Percentiles rank a stretch among this genome's conserved stretches.
phyloP scores from a whole-genome alignment of 306 rosid genomes.

The Quercus ilex region DNA sequence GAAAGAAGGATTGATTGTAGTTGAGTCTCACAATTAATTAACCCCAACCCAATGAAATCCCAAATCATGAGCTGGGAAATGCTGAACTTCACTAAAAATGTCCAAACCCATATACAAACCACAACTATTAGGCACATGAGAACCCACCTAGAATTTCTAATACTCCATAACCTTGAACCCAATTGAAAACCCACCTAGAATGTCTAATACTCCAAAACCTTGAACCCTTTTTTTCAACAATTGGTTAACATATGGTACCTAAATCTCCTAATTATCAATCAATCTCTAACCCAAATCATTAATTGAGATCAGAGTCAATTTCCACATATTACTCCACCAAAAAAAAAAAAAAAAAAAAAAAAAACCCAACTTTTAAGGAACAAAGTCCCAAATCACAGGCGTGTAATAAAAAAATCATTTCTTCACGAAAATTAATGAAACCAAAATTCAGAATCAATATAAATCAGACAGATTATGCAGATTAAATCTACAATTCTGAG shows the following conservation, averaged over 20 bases:
- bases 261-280: not conserved
- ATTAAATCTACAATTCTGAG: not conserved
- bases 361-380: not conserved
- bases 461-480: not conserved
- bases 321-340: not conserved
- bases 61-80: not conserved
- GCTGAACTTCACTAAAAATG: not conserved
- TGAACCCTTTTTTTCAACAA: not conserved
- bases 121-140: not conserved
- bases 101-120: not conserved
- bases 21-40: constrained; percentile 6
- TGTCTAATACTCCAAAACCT: not conserved
- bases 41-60: not conserved
- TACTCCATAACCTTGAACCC: not conserved
- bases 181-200: not conserved
- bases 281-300: not conserved
- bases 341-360: too few relatives aligned
- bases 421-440: not conserved
- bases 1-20: constrained; percentile 7
- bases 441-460: not conserved
- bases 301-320: not conserved
- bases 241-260: not conserved
- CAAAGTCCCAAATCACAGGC: not conserved
- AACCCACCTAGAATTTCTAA: not conserved
- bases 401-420: not conserved